Evolutionary conservation across 768 basidiomycete species (phyloP), one percentile per base, ranked within the genome.

Genomic region (Obba rivulosa): DNA sequence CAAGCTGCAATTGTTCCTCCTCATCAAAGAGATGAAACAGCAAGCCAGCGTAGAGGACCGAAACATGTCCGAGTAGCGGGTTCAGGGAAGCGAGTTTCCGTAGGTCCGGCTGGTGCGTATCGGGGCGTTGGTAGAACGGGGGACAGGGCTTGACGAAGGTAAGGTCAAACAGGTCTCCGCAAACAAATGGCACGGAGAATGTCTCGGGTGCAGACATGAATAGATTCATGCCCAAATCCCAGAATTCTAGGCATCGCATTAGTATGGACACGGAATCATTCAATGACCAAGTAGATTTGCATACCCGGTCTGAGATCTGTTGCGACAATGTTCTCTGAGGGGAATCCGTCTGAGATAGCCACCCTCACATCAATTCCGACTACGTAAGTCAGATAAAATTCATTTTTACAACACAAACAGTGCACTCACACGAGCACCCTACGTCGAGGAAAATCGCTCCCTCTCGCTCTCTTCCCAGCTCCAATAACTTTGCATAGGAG

Each of bases 181-280:
- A 62, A 13, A 85, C 45, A 57, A 86, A 85, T 0, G 66, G 60
- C 0, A 70, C 77, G 1, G 79, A 76, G 61, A 80, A 84, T 0
- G 73, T 69, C 34, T 73, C 64, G 0, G 75, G 72, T 0, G 69
- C 77, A 2, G 76, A 71, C 44, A 61, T 71, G 65, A 83, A 87
- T 14, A 86, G 67, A 36, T 76, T 67, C 51, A 85, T 81, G 1
- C 83, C 83, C 3, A 75, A 67, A 3, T 78, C 69, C 82, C 81
- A 85, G 52, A 80, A 79, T 9, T 66, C 82, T 83, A 46, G n/a
- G 18, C 5, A 4, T n/a, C 7, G 13, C 28, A 13, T 31, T 13
- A 31, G 28, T 31, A 5, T 31, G n/a, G n/a, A n/a, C n/a, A n/a
- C n/a, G n/a, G 28, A 31, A 31, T 7, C 28, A 31, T 31, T 31